A percentile compares a stretch with the other conserved stretches of the same genome.
Conservation (phyloP, 2,329 filamentous ascomycete species). For the Tolypocladium nubicola region DNA sequence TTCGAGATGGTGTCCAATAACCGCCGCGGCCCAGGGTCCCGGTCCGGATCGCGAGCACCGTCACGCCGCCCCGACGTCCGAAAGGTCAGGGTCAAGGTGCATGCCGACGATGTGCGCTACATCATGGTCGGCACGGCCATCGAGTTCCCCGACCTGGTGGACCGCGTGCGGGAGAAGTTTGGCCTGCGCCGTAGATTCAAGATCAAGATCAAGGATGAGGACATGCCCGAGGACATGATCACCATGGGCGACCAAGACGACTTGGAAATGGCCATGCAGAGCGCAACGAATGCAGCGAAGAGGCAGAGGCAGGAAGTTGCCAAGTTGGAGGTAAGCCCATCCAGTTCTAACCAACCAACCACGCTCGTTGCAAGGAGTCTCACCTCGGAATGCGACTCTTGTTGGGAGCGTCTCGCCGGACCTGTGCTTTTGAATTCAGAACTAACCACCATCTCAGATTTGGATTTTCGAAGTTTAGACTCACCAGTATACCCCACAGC, state of each 20-base stretch:
- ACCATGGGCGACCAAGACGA: constrained; percentile 96
- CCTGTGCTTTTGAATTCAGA: neutral
- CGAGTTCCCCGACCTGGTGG: constrained; percentile 67
- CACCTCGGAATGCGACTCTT: neutral
- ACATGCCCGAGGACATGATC: constrained; percentile 74
- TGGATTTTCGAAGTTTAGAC: constrained; percentile 33
- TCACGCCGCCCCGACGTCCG: constrained; percentile 56
- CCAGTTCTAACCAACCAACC: neutral
- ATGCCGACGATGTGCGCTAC: constrained; percentile 83
- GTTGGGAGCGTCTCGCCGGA: neutral
- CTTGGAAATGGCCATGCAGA: constrained; percentile 73
- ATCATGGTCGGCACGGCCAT: constrained; percentile 71
- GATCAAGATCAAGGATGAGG: constrained; percentile 81
- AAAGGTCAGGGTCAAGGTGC: constrained; percentile 85
- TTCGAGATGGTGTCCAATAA: constrained; percentile 66
- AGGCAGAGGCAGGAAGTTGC: constrained; percentile 72
- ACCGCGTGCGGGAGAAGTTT: constrained; percentile 80
- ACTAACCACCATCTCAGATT: constrained; percentile 28
- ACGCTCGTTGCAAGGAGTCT: neutral
- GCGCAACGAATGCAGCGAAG: constrained; percentile 55
- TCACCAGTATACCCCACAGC: constrained; percentile 15
- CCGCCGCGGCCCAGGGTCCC: constrained; percentile 32
- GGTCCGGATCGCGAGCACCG: constrained; percentile 39
- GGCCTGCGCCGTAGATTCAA: constrained; percentile 68
- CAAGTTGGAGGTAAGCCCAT: constrained; percentile 78